A percentile compares a stretch with the other conserved stretches of the same genome.
Evolutionary conservation across 2,329 filamentous ascomycete genomes (phyloP).

Genomic region (Sordariomycetes sp.): DNA sequence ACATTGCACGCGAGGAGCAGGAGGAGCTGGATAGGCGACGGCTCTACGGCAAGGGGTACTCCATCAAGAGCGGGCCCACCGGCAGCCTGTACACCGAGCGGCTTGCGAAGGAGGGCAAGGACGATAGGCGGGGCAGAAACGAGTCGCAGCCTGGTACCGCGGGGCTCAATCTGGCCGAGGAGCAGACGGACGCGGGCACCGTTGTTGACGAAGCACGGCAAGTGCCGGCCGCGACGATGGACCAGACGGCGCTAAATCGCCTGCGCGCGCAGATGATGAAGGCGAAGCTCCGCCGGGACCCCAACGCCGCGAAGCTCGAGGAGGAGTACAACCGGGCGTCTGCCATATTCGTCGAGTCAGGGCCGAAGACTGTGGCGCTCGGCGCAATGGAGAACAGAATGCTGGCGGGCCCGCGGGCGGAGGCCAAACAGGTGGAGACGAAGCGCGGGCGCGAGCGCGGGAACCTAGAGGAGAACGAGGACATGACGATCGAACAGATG

Average conservation of each 20-base stretch:
- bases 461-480: slow-evolving; percentile 76
- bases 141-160: slow-evolving; percentile 10
- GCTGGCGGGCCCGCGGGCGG: slow-evolving; percentile 58
- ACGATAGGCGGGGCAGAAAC: slow-evolving; percentile 31
- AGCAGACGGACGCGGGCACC: background rate
- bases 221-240: slow-evolving; percentile 37
- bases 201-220: slow-evolving; percentile 3
- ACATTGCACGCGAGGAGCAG: slow-evolving; percentile 86
- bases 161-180: background rate
- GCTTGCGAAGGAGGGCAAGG: slow-evolving; percentile 31
- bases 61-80: slow-evolving; percentile 73
- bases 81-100: slow-evolving; percentile 78
- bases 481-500: slow-evolving; percentile 97
- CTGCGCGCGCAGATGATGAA: slow-evolving; percentile 94
- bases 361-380: slow-evolving; percentile 56
- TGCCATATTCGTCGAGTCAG: slow-evolving; percentile 45
- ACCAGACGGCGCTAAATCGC: slow-evolving; percentile 73
- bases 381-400: slow-evolving; percentile 82
- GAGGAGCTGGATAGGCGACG: slow-evolving; percentile 75
- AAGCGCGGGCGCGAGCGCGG: slow-evolving; percentile 78
- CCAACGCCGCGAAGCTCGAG: slow-evolving; percentile 66
- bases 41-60: slow-evolving; percentile 74
- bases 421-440: slow-evolving; percentile 66
- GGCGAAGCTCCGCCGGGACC: slow-evolving; percentile 69
- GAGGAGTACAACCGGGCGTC: slow-evolving; percentile 70